phyloP scores from a whole-genome alignment of 208 protist genomes.

The Herpetomonas samuelpessoai region DNA sequence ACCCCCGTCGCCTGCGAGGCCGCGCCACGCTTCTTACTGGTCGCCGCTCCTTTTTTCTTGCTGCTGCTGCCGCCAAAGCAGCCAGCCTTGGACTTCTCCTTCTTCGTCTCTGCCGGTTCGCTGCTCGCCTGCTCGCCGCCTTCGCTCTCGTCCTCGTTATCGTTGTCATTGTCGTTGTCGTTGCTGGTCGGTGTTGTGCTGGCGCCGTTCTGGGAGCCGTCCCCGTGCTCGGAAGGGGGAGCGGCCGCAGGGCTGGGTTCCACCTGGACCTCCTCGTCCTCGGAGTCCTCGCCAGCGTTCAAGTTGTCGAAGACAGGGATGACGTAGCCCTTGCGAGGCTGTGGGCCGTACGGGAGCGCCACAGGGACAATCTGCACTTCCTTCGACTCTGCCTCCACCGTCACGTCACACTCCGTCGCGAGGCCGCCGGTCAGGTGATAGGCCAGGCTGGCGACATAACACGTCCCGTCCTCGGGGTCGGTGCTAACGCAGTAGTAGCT shows the following conservation, averaged over 20 bases:
- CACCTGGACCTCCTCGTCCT: neutral
- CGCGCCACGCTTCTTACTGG: neutral
- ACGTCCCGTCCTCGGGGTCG: neutral
- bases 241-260: too few species aligned
- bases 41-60: too few species aligned
- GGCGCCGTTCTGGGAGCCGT: too few species aligned
- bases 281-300: neutral
- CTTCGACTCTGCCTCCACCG: neutral
- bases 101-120: neutral
- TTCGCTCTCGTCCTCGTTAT: neutral
- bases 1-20: neutral
- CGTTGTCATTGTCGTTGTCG: neutral
- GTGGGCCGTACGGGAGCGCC: constrained; percentile 3
- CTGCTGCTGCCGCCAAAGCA: neutral
- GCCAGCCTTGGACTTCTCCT: neutral
- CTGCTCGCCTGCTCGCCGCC: neutral
- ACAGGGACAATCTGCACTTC: neutral
- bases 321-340: constrained; percentile 1
- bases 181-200: too few species aligned
- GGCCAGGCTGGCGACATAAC: neutral
- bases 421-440: neutral
- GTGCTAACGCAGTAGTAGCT: constrained; percentile 1
- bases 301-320: neutral
- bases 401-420: neutral
- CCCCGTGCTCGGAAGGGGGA: too few species aligned